These are phyloP conservation scores for Cordyceps pruinosa DNA, from an alignment of 2,329 filamentous ascomycete genomes.

Conservation along the genomic window DNA sequence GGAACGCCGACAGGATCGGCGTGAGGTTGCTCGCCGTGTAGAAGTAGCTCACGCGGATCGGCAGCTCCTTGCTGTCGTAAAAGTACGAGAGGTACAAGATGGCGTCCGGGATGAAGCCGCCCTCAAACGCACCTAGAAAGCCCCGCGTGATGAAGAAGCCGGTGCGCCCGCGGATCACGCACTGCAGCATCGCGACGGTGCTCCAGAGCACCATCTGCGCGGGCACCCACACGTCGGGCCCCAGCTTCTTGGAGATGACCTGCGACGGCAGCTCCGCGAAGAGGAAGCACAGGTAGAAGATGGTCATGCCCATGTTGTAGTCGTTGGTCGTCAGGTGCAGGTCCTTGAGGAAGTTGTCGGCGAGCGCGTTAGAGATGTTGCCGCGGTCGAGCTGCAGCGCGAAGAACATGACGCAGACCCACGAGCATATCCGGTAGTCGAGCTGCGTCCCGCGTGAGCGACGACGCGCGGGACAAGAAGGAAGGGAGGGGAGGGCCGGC, in stretches of 20 bases:
- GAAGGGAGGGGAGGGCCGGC: too few relatives aligned
- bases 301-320: slow-evolving; percentile 42
- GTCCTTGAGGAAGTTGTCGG: slow-evolving; percentile 36
- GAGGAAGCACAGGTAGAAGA: slow-evolving; percentile 44
- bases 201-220: slow-evolving; percentile 49
- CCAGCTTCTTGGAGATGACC: slow-evolving; percentile 47
- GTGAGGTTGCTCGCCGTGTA: slow-evolving; percentile 35
- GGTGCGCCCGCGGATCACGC: slow-evolving; percentile 8
- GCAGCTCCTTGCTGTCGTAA: slow-evolving; percentile 35
- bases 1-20: slow-evolving; percentile 31
- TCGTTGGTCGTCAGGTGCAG: slow-evolving; percentile 35
- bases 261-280: slow-evolving; percentile 52
- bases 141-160: slow-evolving; percentile 21
- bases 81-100: slow-evolving; percentile 38
- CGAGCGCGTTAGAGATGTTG: slow-evolving; percentile 36
- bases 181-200: slow-evolving; percentile 33
- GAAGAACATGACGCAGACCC: slow-evolving; percentile 42
- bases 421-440: slow-evolving; percentile 32
- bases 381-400: slow-evolving; percentile 39
- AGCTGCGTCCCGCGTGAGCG: slow-evolving; percentile 15
- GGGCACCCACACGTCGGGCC: slow-evolving; percentile 44
- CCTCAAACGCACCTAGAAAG: slow-evolving; percentile 29
- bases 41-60: slow-evolving; percentile 33
- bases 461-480: neutral
- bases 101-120: slow-evolving; percentile 35